Conservation (phyloP, 129 eudicot species). For the Chrysanthemum lavandulifolium region DNA sequence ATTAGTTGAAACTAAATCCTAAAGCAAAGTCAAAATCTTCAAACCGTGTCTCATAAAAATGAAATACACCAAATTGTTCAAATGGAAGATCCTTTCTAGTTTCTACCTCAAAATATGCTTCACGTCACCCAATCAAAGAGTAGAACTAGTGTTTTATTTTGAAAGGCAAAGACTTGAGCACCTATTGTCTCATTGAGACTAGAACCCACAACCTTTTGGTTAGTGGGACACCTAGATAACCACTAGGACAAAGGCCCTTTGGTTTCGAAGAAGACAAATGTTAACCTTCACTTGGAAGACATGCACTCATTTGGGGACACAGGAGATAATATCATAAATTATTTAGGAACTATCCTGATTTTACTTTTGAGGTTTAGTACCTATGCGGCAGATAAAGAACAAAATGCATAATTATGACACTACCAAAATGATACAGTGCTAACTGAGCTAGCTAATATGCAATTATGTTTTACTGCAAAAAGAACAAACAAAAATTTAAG, state of each 20-base stretch:
- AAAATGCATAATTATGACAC: conserved; percentile 8
- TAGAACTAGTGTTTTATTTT: no score
- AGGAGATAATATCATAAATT: not conserved
- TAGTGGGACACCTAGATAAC: no score
- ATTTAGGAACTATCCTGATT: not conserved
- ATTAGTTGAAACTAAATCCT: not conserved
- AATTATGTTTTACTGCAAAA: not conserved
- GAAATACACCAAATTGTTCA: not conserved
- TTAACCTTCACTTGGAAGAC: not conserved
- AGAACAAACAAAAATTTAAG: conserved; percentile 9
- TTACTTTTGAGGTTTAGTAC: conserved; percentile 3
- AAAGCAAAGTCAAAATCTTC: conserved; percentile 8
- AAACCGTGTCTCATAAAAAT: conserved; percentile 18
- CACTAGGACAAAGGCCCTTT: no score
- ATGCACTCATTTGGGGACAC: not conserved
- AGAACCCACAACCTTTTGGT: no score
- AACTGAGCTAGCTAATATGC: conserved; percentile 15
- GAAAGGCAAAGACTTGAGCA: no score
- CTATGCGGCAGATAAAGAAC: not conserved
- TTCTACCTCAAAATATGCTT: conserved; percentile 2
- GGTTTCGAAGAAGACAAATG: not conserved
- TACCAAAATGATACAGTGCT: conserved; percentile 15
- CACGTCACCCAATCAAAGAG: conserved; percentile 15
- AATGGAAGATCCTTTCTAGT: not conserved
- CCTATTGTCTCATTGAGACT: no score